A percentile compares a stretch with the other conserved stretches of the same genome.
phyloP scores from a whole-genome alignment of 768 basidiomycete species.

The Lactarius quietus region DNA sequence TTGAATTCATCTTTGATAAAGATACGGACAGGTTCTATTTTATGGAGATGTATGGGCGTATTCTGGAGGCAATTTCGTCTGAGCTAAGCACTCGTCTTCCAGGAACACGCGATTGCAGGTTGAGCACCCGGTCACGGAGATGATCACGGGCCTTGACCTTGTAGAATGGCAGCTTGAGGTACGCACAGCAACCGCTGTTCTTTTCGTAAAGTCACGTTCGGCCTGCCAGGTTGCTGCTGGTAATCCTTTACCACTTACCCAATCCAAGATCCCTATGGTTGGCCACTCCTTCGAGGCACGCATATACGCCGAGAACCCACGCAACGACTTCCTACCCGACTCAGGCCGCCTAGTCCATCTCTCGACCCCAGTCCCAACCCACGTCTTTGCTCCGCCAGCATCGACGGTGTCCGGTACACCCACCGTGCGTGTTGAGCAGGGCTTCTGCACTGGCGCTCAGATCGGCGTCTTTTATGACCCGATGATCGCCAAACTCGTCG shows the following conservation, averaged over 20 bases:
- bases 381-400: slow-evolving; percentile 53
- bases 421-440: slow-evolving; percentile 83
- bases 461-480: slow-evolving; percentile 91
- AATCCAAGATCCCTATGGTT: slow-evolving; percentile 76
- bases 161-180: slow-evolving; percentile 95
- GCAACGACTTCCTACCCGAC: slow-evolving; percentile 90
- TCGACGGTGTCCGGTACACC: slow-evolving; percentile 41
- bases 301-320: slow-evolving; percentile 93
- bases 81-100: background rate
- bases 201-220: slow-evolving; percentile 7
- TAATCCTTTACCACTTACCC: slow-evolving; percentile 75
- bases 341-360: slow-evolving; percentile 80
- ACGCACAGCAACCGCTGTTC: background rate
- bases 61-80: background rate
- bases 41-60: slow-evolving; percentile 79
- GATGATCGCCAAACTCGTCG: slow-evolving; percentile 90
- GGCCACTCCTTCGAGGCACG: slow-evolving; percentile 95
- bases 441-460: slow-evolving; percentile 73
- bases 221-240: slow-evolving; percentile 72
- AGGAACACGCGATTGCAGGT: slow-evolving; percentile 87
- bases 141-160: slow-evolving; percentile 90
- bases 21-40: slow-evolving; percentile 86
- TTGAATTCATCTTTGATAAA: slow-evolving; percentile 97
- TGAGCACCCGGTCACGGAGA: slow-evolving; percentile 92
- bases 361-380: slow-evolving; percentile 73